Percentiles rank a stretch among this genome's conserved stretches.
These are phyloP conservation scores for Pythium apleroticum DNA, from an alignment of 352 stramenopile genomes.

Conservation along the genomic window DNA sequence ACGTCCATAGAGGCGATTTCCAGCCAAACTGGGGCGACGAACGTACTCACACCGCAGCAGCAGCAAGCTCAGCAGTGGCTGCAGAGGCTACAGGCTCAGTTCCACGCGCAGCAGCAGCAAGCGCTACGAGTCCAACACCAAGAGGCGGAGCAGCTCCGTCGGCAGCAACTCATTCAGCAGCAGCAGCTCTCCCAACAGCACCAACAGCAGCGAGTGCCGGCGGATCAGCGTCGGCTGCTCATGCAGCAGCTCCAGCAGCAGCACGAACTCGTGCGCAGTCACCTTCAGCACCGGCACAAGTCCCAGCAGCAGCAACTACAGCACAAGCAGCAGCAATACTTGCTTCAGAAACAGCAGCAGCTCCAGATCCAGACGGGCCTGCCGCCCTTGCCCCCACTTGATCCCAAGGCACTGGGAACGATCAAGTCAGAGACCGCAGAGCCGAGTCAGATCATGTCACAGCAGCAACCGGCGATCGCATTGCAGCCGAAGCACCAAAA, in stretches of 20 bases:
- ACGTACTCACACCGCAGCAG: constrained; percentile 38
- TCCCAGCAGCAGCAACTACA: constrained; percentile 2
- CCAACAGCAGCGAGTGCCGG: constrained; percentile 58
- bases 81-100: constrained; percentile 81
- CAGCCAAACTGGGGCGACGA: no score
- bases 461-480: constrained; percentile 26
- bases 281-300: constrained; percentile 2
- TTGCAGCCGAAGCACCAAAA: no score
- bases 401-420: no score
- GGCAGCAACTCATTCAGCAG: constrained; percentile 75
- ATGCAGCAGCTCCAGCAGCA: constrained; percentile 71
- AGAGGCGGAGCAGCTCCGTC: constrained; percentile 73
- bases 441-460: background rate
- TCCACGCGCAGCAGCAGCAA: constrained; percentile 75
- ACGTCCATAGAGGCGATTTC: no score
- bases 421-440: no score
- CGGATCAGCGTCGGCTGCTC: constrained; percentile 63
- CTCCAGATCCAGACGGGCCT: constrained; percentile 19
- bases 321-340: constrained; percentile 8
- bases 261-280: constrained; percentile 2
- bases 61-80: constrained; percentile 80
- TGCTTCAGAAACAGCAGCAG: constrained; percentile 18
- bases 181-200: constrained; percentile 73
- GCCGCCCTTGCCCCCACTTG: no score
- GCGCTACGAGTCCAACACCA: constrained; percentile 73